Evolutionary conservation across 2,329 filamentous ascomycete species (phyloP).

Genomic region (Colletotrichum neosansevieriae): DNA sequence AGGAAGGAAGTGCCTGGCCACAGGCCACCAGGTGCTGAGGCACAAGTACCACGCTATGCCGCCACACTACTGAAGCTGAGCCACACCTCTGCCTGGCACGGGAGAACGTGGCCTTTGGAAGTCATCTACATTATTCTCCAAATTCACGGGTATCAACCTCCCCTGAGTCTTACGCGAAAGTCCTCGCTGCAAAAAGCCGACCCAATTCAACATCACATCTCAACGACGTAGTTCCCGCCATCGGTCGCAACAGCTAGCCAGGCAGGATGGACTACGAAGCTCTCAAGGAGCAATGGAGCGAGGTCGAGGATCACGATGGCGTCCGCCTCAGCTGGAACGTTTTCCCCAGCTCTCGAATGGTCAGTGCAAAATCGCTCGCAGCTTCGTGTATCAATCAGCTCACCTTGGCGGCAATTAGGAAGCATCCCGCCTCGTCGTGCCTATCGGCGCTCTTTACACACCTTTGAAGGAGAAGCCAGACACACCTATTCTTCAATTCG

Average conservation of each 20-base stretch:
- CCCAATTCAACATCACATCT: background rate
- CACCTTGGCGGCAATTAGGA: conserved; percentile 66
- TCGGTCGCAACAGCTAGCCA: background rate
- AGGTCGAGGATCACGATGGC: conserved; percentile 96
- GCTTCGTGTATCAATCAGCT: background rate
- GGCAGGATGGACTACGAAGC: conserved; percentile 87
- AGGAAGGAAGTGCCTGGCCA: too few relatives aligned
- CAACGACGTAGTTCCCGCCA: background rate
- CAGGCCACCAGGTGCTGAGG: too few relatives aligned
- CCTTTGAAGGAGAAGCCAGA: conserved; percentile 95
- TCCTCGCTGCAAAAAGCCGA: background rate
- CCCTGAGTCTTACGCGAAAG: background rate
- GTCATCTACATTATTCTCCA: conserved; percentile 7
- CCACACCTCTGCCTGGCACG: background rate
- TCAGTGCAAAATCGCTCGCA: conserved; percentile 48
- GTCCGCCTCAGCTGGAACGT: conserved; percentile 98
- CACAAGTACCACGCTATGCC: too few relatives aligned
- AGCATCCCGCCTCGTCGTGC: conserved; percentile 93
- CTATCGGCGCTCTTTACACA: conserved; percentile 95
- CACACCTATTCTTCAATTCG: conserved; percentile 90
- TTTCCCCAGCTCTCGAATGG: conserved; percentile 98
- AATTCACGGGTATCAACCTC: background rate
- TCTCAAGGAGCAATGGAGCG: conserved; percentile 95
- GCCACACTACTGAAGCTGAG: background rate
- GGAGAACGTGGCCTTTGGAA: conserved; percentile 21